Evolutionary conservation across 2,329 filamentous ascomycete species (phyloP).

Genomic region (Scedosporium apiospermum): DNA sequence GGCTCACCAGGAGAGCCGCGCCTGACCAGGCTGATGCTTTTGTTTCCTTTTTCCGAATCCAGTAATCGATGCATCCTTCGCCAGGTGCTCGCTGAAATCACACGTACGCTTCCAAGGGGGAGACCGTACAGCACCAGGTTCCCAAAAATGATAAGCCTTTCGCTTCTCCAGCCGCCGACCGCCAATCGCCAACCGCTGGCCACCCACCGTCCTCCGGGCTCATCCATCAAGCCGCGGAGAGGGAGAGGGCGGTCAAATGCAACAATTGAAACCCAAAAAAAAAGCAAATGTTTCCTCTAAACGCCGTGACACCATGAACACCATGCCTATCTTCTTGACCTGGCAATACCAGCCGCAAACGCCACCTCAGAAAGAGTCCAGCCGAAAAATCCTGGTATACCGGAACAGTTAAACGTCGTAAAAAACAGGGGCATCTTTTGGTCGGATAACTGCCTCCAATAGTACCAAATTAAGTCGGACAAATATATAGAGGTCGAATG

Average conservation of each 20-base stretch:
- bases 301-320: background rate
- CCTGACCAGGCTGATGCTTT: no score
- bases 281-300: background rate
- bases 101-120: no score
- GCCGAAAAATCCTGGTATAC: background rate
- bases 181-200: background rate
- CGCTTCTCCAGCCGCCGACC: background rate
- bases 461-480: background rate
- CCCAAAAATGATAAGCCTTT: no score
- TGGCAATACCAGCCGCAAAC: conserved; percentile 1
- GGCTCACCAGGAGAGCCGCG: no score
- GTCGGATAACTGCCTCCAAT: background rate
- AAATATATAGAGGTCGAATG: background rate
- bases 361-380: background rate
- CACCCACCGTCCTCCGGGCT: background rate
- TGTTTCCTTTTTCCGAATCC: no score
- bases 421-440: background rate
- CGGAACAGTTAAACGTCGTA: background rate
- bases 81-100: no score
- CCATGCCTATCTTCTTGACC: background rate
- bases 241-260: background rate
- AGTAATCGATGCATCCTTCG: no score
- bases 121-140: no score
- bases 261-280: background rate
- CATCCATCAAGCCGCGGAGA: background rate